Conservation (phyloP, 2,329 filamentous ascomycete species). For the Calonectria pauciramosa region DNA sequence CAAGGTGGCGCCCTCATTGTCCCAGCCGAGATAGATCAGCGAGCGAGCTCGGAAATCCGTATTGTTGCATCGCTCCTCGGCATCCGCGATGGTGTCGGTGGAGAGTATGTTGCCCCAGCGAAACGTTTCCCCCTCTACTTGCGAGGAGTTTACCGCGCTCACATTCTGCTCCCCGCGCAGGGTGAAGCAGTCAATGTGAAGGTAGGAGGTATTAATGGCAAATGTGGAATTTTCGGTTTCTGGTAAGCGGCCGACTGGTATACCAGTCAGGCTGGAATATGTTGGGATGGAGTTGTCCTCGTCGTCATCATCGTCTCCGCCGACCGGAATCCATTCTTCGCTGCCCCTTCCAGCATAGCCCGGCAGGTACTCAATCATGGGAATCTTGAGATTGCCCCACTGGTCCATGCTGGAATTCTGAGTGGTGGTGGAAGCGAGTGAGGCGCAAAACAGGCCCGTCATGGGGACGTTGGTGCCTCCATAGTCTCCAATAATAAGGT, state of each 20-base stretch:
- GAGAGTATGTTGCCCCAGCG: neutral
- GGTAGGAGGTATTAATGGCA: neutral
- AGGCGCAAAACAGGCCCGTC: constrained; percentile 6
- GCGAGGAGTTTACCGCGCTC: neutral
- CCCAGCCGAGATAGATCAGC: neutral
- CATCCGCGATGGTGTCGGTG: neutral
- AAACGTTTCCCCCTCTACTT: neutral
- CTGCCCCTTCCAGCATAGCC: neutral
- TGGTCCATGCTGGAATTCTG: constrained; percentile 11
- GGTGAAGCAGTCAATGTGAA: neutral
- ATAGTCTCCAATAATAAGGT: neutral
- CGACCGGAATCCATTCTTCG: neutral
- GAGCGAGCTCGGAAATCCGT: neutral
- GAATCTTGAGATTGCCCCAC: constrained; percentile 12
- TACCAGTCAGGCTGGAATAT: constrained; percentile 14
- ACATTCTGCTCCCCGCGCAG: neutral
- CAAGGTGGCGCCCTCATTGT: neutral
- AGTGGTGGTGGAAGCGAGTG: neutral
- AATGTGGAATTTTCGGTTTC: neutral
- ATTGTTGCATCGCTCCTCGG: neutral
- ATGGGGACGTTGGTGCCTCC: neutral
- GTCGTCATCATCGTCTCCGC: neutral
- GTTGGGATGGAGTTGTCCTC: neutral
- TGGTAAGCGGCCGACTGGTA: neutral
- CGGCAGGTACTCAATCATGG: constrained; percentile 1